Base-by-base conservation (phyloP, 202 grass and related monocot genomes). In the Setaria viridis region DNA sequence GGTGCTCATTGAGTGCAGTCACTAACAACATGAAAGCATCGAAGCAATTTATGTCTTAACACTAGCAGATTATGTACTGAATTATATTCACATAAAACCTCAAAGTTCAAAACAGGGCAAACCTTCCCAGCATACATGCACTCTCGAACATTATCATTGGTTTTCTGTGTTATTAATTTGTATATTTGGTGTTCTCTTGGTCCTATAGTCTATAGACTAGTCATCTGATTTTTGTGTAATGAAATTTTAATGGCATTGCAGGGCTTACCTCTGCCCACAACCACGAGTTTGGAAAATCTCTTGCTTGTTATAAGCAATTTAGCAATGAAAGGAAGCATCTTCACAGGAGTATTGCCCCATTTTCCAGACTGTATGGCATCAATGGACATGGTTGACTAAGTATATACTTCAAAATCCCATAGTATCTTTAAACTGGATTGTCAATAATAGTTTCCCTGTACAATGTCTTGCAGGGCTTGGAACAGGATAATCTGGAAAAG, bases 261-360 rank as follows among this genome's bases (percentile, higher is more conserved):
- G 96, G 96, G 91, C 72, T 86, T 98, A 62, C 93, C 95, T 45
- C 72, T 98, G 58, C 62, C 37, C 67, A 89, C 72, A 82, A 80
- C 47, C 20, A 79, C 48, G 70, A 91, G 79, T 79, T 83, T 95
- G 81, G 86, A 84, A 86, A 84, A 92, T 29, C 84, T 95, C 55
- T 88, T 98, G 86, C 76, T 85, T 62, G 41, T 89, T 19, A 54
- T 94, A 51, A 91, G 96, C 82, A 91, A 68, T 86, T 94, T 95
- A 82, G 90, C 90, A 72, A 94, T 85, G 89, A 95, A 94, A 89
- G 91, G 88, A 83, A 95, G 90, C 60, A 86, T 98, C 69, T 78
- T 98, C 46, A 72, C 94, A 41, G 96, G 96, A 80, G 91, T 94
- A 84, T 62, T 95, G 72, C 70, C 84, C 68, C 51, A 77, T 74